These are phyloP conservation scores for Thermomyces lanuginosus DNA, from an alignment of 2,329 filamentous ascomycete species.

Conservation along the genomic window DNA sequence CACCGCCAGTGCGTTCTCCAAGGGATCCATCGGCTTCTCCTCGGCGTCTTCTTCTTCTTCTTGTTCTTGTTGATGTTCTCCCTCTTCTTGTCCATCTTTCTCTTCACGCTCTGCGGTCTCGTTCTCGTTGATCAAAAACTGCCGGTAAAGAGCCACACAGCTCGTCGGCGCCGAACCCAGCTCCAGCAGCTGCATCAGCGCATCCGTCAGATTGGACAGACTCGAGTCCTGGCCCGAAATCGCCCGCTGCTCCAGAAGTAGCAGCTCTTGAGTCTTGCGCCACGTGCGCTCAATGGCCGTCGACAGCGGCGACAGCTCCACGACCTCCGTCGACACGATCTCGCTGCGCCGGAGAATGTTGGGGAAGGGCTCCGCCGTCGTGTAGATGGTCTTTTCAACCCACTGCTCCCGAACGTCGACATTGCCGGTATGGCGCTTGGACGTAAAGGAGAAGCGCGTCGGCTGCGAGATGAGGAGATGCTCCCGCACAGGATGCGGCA, in stretches of 20 bases:
- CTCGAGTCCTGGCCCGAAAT: conserved; percentile 55
- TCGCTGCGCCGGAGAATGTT: conserved; percentile 81
- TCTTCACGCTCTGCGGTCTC: conserved; percentile 29
- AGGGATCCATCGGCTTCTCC: conserved; percentile 32
- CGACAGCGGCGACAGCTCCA: conserved; percentile 58
- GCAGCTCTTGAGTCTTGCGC: conserved; percentile 77
- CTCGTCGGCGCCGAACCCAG: conserved; percentile 56
- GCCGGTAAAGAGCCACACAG: conserved; percentile 62
- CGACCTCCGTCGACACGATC: conserved; percentile 51
- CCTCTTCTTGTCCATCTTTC: conserved; percentile 23
- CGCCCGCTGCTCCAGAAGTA: conserved; percentile 56
- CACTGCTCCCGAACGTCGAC: conserved; percentile 53
- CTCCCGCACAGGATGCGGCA: conserved; percentile 69
- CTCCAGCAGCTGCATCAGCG: conserved; percentile 61
- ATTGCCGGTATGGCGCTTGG: conserved; percentile 52
- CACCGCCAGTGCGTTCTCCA: conserved; percentile 68
- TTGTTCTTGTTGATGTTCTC: conserved; percentile 28
- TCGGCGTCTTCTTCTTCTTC: conserved; percentile 36
- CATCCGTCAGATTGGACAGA: conserved; percentile 54
- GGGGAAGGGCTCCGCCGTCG: conserved; percentile 71
- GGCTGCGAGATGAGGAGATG: conserved; percentile 66
- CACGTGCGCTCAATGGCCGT: conserved; percentile 83
- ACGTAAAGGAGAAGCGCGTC: conserved; percentile 61
- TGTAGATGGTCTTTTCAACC: conserved; percentile 71
- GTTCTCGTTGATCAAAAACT: conserved; percentile 46